Conservation (phyloP, 495 filamentous ascomycete species). For the Cryomyces minteri region DNA sequence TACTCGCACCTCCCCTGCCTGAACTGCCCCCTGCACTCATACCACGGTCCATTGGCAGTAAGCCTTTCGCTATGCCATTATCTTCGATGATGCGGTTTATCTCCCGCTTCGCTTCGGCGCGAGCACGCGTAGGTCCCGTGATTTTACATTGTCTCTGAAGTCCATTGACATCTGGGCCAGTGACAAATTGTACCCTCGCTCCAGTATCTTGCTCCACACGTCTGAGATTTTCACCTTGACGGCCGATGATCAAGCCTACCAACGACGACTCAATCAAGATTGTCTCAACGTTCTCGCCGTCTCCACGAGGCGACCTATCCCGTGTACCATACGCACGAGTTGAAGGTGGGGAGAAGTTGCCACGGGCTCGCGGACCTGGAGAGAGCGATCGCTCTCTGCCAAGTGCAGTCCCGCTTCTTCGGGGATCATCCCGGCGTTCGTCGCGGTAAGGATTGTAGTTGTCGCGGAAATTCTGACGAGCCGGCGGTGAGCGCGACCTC, state of each 20-base stretch:
- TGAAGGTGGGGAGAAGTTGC: conserved; percentile 24
- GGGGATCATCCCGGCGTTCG: conserved; percentile 48
- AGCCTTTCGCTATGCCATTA: conserved; percentile 38
- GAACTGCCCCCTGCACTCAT: conserved; percentile 6
- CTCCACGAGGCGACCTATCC: conserved; percentile 3
- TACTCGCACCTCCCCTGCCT: conserved; percentile 16
- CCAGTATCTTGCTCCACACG: conserved; percentile 58
- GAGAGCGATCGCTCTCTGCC: conserved; percentile 16
- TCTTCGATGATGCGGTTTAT: conserved; percentile 72
- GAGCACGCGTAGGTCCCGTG: conserved; percentile 42
- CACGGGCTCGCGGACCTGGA: conserved; percentile 12
- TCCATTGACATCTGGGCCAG: conserved; percentile 40
- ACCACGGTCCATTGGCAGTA: conserved; percentile 12
- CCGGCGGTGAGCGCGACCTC: conserved; percentile 47
- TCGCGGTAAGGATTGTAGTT: conserved; percentile 59
- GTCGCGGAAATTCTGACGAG: conserved; percentile 44
- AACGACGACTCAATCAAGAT: conserved; percentile 60
- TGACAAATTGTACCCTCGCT: conserved; percentile 66
- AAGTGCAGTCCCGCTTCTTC: conserved; percentile 14
- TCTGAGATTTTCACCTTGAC: conserved; percentile 64
- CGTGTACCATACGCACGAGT: conserved; percentile 19
- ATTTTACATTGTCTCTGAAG: conserved; percentile 59
- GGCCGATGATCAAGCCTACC: conserved; percentile 70
- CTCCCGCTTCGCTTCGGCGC: conserved; percentile 50
- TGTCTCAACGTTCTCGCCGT: conserved; percentile 38